Evolutionary conservation across 768 basidiomycete genomes (phyloP).

Genomic region (Pleurotus sapidus): DNA sequence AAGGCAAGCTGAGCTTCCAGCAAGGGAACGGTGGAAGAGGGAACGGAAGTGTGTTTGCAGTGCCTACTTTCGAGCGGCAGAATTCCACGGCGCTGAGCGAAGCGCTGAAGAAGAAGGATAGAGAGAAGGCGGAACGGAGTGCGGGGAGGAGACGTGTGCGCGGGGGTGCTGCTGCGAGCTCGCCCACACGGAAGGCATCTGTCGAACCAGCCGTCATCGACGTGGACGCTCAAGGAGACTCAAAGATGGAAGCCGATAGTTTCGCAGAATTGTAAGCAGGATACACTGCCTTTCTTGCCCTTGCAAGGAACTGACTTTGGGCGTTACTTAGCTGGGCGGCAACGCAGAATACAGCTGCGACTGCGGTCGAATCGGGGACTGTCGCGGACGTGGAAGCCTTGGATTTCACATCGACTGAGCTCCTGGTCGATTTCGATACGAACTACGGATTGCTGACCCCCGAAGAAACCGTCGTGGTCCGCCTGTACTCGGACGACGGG

Average conservation of each 20-base stretch:
- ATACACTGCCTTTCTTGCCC: conserved; percentile 6
- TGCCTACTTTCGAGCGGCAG: conserved; percentile 3
- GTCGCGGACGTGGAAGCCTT: conserved; percentile 25
- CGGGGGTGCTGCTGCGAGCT: conserved; percentile 46
- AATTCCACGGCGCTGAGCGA: conserved; percentile 52
- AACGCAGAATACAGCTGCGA: conserved; percentile 21
- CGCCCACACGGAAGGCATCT: too few species aligned
- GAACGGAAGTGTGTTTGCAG: neutral
- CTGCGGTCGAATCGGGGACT: conserved; percentile 9
- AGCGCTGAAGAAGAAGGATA: conserved; percentile 77
- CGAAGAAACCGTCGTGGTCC: conserved; percentile 79
- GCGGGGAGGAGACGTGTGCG: conserved; percentile 72
- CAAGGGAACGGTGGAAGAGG: conserved; percentile 26
- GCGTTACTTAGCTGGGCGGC: conserved; percentile 28
- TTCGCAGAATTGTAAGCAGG: conserved; percentile 57
- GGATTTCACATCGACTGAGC: conserved; percentile 34
- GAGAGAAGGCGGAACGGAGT: conserved; percentile 52
- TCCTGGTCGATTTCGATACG: conserved; percentile 63
- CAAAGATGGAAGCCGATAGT: conserved; percentile 45
- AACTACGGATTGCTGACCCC: conserved; percentile 78
- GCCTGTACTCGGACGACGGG: conserved; percentile 88
- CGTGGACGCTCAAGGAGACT: conserved; percentile 20
- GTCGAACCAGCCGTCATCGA: too few species aligned
- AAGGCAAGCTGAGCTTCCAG: conserved; percentile 45
- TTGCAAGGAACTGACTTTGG: neutral